Evolutionary conservation across 2,329 filamentous ascomycete species (phyloP).

Genomic region (Aspergillus flavus): DNA sequence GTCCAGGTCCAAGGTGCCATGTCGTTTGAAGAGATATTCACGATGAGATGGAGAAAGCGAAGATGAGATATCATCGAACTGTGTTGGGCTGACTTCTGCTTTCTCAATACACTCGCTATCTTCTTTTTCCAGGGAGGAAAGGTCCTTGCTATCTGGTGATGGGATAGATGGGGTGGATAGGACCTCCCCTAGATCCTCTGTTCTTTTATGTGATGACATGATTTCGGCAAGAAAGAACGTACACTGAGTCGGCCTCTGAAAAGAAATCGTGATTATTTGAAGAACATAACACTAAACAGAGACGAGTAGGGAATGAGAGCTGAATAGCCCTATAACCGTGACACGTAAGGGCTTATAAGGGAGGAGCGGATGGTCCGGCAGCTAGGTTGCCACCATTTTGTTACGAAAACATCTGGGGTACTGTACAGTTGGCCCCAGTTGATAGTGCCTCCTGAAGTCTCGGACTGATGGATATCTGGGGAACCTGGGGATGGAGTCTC

Average conservation of each 20-base stretch:
- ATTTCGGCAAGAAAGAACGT: neutral
- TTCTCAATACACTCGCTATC: slow-evolving; percentile 20
- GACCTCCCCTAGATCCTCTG: neutral
- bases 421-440: neutral
- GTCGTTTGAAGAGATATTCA: slow-evolving; percentile 54
- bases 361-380: neutral
- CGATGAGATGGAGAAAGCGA: slow-evolving; percentile 28
- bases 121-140: slow-evolving; percentile 9
- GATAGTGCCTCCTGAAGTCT: neutral
- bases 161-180: neutral
- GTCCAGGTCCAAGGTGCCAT: slow-evolving; percentile 57
- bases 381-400: neutral
- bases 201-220: neutral
- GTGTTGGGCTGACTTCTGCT: slow-evolving; percentile 6
- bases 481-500: neutral
- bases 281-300: neutral
- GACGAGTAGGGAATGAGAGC: neutral
- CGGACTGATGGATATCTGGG: neutral
- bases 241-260: neutral
- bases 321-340: neutral
- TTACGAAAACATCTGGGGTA: neutral
- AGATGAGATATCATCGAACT: slow-evolving; percentile 5
- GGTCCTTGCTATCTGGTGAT: neutral
- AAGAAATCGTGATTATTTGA: neutral
- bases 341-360: neutral